These are phyloP conservation scores for Casaregolazyma lundiana DNA, from an alignment of 1,139 yeast genomes.

Conservation along the genomic window DNA sequence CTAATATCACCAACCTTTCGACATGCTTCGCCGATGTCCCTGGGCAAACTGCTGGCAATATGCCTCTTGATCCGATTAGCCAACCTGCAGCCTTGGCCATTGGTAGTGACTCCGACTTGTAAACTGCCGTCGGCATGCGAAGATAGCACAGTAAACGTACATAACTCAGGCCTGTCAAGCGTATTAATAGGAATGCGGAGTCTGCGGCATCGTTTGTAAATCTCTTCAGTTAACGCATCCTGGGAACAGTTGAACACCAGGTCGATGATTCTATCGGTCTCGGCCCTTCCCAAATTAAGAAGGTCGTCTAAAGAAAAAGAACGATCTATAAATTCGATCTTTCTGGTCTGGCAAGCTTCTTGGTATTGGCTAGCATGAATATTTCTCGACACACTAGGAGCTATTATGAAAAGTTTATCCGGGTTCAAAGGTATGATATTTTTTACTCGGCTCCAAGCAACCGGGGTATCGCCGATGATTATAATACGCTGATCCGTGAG, in stretches of 20 bases:
- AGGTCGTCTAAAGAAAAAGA: constrained; percentile 26
- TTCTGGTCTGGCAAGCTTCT: not conserved
- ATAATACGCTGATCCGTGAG: constrained; percentile 54
- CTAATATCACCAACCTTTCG: constrained; percentile 65
- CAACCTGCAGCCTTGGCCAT: constrained; percentile 85
- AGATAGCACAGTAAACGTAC: constrained; percentile 74
- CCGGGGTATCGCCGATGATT: constrained; percentile 54
- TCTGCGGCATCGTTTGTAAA: constrained; percentile 42
- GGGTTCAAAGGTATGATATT: constrained; percentile 56
- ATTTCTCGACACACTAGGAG: constrained; percentile 11
- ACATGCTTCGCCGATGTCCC: constrained; percentile 65
- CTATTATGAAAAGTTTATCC: constrained; percentile 44
- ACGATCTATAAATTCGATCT: constrained; percentile 1
- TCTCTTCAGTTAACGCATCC: constrained; percentile 35
- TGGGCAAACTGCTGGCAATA: constrained; percentile 58
- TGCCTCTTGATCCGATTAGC: constrained; percentile 80
- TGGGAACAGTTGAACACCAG: constrained; percentile 44
- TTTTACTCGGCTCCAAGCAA: constrained; percentile 48
- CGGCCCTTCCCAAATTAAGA: constrained; percentile 54
- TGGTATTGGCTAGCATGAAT: constrained; percentile 1
- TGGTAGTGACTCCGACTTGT: constrained; percentile 79
- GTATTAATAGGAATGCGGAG: constrained; percentile 79
- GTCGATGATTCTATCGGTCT: constrained; percentile 65
- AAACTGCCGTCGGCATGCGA: constrained; percentile 67
- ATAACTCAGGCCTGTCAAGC: constrained; percentile 64